Evolutionary conservation across 352 stramenopile species (phyloP).

Genomic region (Phytophthora meadii): DNA sequence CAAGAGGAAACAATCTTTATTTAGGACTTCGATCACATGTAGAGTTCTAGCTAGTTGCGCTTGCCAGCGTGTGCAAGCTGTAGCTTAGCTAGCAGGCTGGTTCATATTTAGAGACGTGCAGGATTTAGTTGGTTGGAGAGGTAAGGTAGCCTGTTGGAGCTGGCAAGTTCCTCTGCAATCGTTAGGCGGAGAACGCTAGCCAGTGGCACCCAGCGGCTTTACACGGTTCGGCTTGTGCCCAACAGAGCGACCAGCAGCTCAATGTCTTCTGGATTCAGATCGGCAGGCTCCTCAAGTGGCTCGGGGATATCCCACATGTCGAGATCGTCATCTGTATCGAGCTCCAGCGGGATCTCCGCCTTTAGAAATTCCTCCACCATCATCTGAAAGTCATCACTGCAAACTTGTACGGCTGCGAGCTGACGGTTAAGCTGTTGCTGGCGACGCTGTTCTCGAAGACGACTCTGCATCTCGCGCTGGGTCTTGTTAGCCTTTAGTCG

Average conservation of each 20-base stretch:
- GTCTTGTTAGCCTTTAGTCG: constrained; percentile 64
- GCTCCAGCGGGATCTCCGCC: constrained; percentile 30
- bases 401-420: constrained; percentile 25
- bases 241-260: constrained; percentile 37
- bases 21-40: constrained; percentile 13
- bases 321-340: constrained; percentile 40
- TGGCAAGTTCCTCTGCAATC: neutral
- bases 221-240: constrained; percentile 26
- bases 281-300: constrained; percentile 32
- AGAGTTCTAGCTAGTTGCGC: constrained; percentile 9
- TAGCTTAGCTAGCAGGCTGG: neutral
- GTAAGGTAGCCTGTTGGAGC: neutral
- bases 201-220: constrained; percentile 6
- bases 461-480: constrained; percentile 55
- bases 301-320: constrained; percentile 42
- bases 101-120: constrained; percentile 32
- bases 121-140: constrained; percentile 4
- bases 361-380: constrained; percentile 39
- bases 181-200: neutral
- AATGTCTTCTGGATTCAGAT: constrained; percentile 40
- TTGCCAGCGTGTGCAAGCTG: neutral
- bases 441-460: constrained; percentile 36
- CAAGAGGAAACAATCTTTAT: constrained; percentile 9
- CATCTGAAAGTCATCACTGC: constrained; percentile 17
- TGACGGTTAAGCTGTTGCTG: constrained; percentile 32